Evolutionary conservation across 2,329 filamentous ascomycete species (phyloP), one percentile per base, ranked within the genome.

Genomic region (Chrysoporthe puriensis): DNA sequence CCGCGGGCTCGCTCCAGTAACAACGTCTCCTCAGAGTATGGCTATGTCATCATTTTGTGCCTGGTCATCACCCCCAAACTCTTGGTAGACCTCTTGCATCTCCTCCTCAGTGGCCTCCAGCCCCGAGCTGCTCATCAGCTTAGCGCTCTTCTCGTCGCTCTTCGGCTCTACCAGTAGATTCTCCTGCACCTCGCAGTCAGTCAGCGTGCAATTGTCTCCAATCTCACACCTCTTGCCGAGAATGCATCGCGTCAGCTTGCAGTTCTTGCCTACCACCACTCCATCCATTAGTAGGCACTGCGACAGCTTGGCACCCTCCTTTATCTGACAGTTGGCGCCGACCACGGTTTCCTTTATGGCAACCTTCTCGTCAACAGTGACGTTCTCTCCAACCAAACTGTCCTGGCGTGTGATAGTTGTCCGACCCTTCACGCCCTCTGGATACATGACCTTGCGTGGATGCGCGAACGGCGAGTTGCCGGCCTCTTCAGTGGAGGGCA

Each of bases 291-390:
- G 81, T 60, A 98, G 79, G 78, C 95, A 98, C 71, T 94, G 88
- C n/a, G 89, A 90, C 57, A 99, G 80, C 72, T 94, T 92, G 42
- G 91, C 93, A n/a, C 94, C 93, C 72, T 91, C 89, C 70, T 90
- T 89, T 71, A 99, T 95, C 73, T 92, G 90, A 77, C 93, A 97
- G 73, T 93, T 93, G 4, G 92, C 88, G 2, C 96, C 96, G 52
- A 99, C 88, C 42, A 97, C 93, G 48, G 86, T 91, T 78, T 97
- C 93, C 78, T 97, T 97, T 80, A 99, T 91, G n/a, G 94, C 91
- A 34, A 89, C 90, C 77, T 95, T 95, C 73, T 95, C 92, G 75
- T 95, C 92, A 0, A 98, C 89, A 1, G 90, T 93, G 52, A 96
- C 93, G 74, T 97, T 97, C 67, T 95, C 92, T 1, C 88, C 95